Evolutionary conservation across 176 grass and related monocot genomes (phyloP).

Genomic region (Raddia distichophylla): DNA sequence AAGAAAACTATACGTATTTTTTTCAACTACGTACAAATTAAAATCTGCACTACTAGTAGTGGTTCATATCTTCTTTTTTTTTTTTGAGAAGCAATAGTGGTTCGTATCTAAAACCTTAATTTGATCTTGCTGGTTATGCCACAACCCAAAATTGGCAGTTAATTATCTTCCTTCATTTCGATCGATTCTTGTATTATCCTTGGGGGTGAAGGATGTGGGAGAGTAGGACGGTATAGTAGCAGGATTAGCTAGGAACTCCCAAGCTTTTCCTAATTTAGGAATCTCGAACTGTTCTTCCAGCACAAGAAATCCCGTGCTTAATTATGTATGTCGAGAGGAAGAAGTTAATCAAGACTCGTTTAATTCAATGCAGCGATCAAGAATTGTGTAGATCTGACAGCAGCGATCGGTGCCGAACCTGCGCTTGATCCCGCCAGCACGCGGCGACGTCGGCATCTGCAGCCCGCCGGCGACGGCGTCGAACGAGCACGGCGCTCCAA

Average conservation of each 20-base stretch:
- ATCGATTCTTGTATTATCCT: conserved; percentile 22
- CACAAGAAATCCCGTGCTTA: conserved; percentile 36
- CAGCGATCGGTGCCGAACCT: conserved; percentile 54
- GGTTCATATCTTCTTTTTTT: not conserved
- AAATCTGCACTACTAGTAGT: not conserved
- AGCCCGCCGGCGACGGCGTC: conserved; percentile 46
- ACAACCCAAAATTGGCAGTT: not conserved
- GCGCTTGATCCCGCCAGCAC: conserved; percentile 64
- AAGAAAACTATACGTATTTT: not conserved
- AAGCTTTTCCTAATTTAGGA: conserved; percentile 42
- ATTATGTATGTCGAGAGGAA: conserved; percentile 15
- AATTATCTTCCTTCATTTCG: not conserved
- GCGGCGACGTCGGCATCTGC: conserved; percentile 60
- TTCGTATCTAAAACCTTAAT: not conserved
- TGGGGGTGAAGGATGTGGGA: conserved; percentile 47
- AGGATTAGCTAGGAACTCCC: conserved; percentile 38
- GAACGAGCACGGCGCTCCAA: conserved; percentile 28
- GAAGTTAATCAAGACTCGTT: conserved; percentile 8
- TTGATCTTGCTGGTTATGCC: conserved; percentile 31
- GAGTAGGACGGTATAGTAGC: conserved; percentile 1
- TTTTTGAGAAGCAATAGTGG: too few relatives aligned
- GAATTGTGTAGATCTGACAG: conserved; percentile 45
- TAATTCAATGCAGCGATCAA: conserved; percentile 4
- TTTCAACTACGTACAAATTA: not conserved
- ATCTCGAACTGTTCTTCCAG: conserved; percentile 6